phyloP scores from a whole-genome alignment of 352 stramenopile species.

The Phytophthora palmivora region DNA sequence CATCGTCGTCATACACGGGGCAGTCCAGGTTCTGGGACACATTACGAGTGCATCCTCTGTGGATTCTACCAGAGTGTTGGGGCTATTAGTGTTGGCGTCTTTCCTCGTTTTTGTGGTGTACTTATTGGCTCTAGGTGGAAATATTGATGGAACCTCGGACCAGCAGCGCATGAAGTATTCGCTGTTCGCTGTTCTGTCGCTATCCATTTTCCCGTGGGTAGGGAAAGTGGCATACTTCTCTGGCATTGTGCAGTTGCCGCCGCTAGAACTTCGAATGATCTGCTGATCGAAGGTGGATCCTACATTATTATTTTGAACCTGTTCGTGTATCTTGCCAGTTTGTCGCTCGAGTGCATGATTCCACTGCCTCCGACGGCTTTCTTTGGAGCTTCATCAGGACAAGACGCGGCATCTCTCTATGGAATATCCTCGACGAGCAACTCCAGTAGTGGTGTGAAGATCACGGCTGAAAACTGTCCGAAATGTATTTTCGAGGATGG shows the following conservation, averaged over 20 bases:
- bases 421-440: slow-evolving; percentile 35
- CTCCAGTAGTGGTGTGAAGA: slow-evolving; percentile 30
- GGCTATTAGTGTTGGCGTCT: slow-evolving; percentile 55
- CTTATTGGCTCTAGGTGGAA: slow-evolving; percentile 55
- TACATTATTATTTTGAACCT: slow-evolving; percentile 50
- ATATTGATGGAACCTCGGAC: slow-evolving; percentile 41
- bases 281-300: slow-evolving; percentile 51
- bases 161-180: slow-evolving; percentile 67
- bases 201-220: slow-evolving; percentile 69
- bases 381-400: slow-evolving; percentile 61
- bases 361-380: slow-evolving; percentile 78
- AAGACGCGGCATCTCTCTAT: slow-evolving; percentile 55
- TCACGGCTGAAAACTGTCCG: slow-evolving; percentile 82
- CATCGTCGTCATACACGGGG: slow-evolving; percentile 43
- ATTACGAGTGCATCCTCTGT: slow-evolving; percentile 34
- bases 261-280: slow-evolving; percentile 47
- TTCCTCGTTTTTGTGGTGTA: slow-evolving; percentile 58
- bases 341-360: slow-evolving; percentile 67
- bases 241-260: slow-evolving; percentile 52
- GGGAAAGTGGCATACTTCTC: slow-evolving; percentile 73
- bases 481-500: slow-evolving; percentile 86
- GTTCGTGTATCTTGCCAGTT: slow-evolving; percentile 50
- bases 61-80: slow-evolving; percentile 49
- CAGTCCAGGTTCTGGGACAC: slow-evolving; percentile 51
- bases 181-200: slow-evolving; percentile 56